Evolutionary conservation across 2,329 filamentous ascomycete genomes (phyloP), one percentile per base, ranked within the genome.

Genomic region (Calonectria ilicicola): DNA sequence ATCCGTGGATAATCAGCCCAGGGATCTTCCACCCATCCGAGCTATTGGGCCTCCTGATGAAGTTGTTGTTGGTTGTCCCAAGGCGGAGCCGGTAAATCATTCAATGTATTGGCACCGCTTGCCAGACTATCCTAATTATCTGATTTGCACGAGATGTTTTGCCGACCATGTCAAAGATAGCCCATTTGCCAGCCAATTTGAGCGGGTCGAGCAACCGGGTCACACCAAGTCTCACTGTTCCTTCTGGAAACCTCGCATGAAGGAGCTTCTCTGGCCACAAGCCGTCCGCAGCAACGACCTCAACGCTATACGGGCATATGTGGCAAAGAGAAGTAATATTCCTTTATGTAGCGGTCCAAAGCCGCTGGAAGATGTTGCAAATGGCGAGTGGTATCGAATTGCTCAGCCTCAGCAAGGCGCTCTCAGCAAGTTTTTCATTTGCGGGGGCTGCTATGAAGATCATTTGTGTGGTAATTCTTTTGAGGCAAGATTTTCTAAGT

Each of bases 131-230:
- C 80, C 83, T 0, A 73, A 79, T 1, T 85, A 82, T 32, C 69
- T 82, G 3, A 78, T 87, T 46, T 88, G 86, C 73, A 85, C 85
- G 1, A 78, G 80, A 26, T 88, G 86, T 72, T 83, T 85, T 42
- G 79, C 80, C 6, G 83, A 85, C 38, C 68, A 85, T 70, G 81
- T 88, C 17, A 70, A 80, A 21, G 26, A 65, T 0, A 85, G 83
- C 0, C 53, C 49, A 0, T 79, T 86, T 6, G 76, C 79, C 0
- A 19, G 51, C 0, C 65, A 79, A 0, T 87, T 87, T 44, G 68
- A 75, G 32, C 72, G 76, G 7, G 68, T 79, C 0, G 74, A 72
- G 58, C 79, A 65, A 40, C 77, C 66, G 67, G 82, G 63, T 29
- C 79, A 49, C 76, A 81, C 75, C 63, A 78, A 32, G 76, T 86